These are phyloP conservation scores for Amphicarpaea edgeworthii DNA, from an alignment of 306 rosid genomes.

Conservation along the genomic window DNA sequence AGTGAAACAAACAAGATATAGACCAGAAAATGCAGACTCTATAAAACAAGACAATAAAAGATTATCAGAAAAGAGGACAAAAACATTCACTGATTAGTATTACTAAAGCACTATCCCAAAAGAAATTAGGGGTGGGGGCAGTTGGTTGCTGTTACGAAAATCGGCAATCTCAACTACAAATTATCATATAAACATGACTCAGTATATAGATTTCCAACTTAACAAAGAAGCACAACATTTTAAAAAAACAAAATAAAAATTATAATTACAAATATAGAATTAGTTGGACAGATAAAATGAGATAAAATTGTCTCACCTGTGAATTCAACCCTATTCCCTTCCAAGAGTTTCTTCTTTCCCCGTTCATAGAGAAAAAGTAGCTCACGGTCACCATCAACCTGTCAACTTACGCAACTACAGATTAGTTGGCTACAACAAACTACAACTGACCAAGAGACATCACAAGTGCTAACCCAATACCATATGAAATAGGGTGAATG, in stretches of 20 bases:
- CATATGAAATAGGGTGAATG: constrained; percentile 19
- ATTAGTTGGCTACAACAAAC: constrained; percentile 43
- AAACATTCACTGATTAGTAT: constrained; percentile 10
- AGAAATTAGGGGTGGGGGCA: too few relatives aligned
- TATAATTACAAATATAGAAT: constrained; percentile 19
- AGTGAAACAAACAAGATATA: constrained; percentile 16
- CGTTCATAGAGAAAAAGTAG: constrained; percentile 79
- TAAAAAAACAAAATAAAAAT: constrained; percentile 16
- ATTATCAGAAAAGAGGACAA: constrained; percentile 18
- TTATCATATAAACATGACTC: constrained; percentile 4
- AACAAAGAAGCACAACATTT: neutral
- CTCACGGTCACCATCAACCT: constrained; percentile 77
- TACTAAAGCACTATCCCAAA: constrained; percentile 18
- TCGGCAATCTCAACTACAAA: constrained; percentile 3
- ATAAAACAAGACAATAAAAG: constrained; percentile 18
- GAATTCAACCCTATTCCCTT: constrained; percentile 85
- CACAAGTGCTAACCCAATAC: constrained; percentile 38
- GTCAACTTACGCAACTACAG: constrained; percentile 51
- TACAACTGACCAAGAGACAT: constrained; percentile 20
- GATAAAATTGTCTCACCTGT: constrained; percentile 57
- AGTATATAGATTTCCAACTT: neutral
- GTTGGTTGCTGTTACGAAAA: constrained; percentile 1
- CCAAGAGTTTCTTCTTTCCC: constrained; percentile 94
- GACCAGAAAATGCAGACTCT: constrained; percentile 12
- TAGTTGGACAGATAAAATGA: neutral